These are phyloP conservation scores for Centrapalus pauciflorus DNA, from an alignment of 129 eudicot genomes.

Conservation along the genomic window DNA sequence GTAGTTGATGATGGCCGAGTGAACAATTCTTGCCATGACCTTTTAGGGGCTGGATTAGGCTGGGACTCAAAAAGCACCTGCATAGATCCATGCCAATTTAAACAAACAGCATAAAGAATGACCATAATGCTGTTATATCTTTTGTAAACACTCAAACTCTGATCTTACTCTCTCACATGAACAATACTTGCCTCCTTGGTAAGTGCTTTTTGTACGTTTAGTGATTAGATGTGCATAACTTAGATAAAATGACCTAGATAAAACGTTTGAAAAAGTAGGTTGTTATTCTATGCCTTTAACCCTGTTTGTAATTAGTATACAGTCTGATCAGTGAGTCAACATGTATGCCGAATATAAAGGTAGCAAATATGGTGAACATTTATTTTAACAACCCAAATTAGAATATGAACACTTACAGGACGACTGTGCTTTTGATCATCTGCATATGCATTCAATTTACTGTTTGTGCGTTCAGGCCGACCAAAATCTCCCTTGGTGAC, in stretches of 20 bases:
- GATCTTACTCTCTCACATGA: no score
- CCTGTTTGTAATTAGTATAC: background rate
- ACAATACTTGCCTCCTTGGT: no score
- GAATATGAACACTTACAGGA: slow-evolving; percentile 53
- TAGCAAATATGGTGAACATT: background rate
- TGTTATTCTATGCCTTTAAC: no score
- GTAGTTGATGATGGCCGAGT: slow-evolving; percentile 51
- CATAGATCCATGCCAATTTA: slow-evolving; percentile 2
- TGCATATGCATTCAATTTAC: slow-evolving; percentile 29
- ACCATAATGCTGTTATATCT: no score
- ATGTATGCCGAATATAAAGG: background rate
- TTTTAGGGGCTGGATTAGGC: slow-evolving; percentile 67
- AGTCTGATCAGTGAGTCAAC: background rate
- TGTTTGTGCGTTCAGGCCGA: slow-evolving; percentile 45
- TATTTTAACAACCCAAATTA: background rate
- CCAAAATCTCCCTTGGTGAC: slow-evolving; percentile 37
- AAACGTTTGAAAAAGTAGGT: no score
- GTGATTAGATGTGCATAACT: background rate
- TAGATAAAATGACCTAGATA: background rate
- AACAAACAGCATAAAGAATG: no score
- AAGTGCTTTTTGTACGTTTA: no score
- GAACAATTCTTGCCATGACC: slow-evolving; percentile 88
- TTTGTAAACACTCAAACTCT: no score
- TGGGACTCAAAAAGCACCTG: slow-evolving; percentile 70
- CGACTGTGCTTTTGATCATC: slow-evolving; percentile 56